phyloP scores from a whole-genome alignment of 768 basidiomycete genomes.

The Ramaria rubella region DNA sequence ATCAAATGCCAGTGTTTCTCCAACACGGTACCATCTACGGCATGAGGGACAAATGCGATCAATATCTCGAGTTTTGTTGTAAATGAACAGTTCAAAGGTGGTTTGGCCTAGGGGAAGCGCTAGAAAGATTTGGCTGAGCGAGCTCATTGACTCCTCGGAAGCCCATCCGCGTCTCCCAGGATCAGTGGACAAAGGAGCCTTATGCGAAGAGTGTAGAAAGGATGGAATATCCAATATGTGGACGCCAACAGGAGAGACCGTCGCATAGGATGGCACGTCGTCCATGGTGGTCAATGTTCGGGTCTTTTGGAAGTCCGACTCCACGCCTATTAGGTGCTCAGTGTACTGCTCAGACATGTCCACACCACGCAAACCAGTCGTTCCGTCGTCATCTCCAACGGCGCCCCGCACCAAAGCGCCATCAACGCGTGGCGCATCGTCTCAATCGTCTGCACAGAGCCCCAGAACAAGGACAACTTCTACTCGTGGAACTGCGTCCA shows the following conservation, averaged over 20 bases:
- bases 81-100: no score
- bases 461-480: conserved; percentile 1
- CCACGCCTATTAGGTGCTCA: background rate
- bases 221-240: background rate
- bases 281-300: background rate
- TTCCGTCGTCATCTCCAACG: background rate
- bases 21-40: no score
- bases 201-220: background rate
- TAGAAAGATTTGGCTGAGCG: no score
- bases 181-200: background rate
- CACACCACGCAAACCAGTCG: background rate
- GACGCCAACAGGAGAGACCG: background rate
- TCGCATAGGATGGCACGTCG: background rate
- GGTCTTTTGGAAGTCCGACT: background rate
- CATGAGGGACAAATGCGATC: no score
- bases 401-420: background rate
- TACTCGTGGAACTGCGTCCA: background rate
- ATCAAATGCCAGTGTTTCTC: no score
- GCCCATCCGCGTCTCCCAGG: no score
- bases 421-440: conserved; percentile 1
- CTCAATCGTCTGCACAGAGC: conserved; percentile 1
- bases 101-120: no score
- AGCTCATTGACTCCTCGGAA: no score
- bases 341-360: background rate
- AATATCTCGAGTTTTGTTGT: no score